Base-by-base conservation (phyloP, 805 yeast genomes). In the Millerozyma miso region DNA sequence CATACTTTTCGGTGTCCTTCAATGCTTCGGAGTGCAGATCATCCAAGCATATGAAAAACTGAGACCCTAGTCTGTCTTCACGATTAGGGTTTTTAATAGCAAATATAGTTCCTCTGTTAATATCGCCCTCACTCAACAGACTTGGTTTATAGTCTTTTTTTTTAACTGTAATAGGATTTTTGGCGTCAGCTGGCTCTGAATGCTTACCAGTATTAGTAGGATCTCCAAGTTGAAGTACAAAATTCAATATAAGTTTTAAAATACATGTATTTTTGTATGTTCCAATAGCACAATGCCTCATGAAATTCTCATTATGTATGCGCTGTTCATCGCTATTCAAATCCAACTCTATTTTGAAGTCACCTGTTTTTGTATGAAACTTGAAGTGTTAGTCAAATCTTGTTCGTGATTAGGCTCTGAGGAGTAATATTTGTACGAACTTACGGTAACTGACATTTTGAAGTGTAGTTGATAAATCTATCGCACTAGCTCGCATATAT, bases 221-320 rank as follows among this genome's bases (percentile, higher is more conserved):
- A 34, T 55, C 57, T n/a, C 60, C 60, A 2, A 55, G 47, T 32
- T 56, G 60, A 18, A 56, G 33, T 7, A 56, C 53, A 33, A 56
- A 52, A 4, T 41, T 42, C 4, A 55, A 51, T 14, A 56, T 46
- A 37, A 50, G 54, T 35, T 58, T 39, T 26, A 56, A 38, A 16
- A 56, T 42, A 17, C 35, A 34, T 33, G 47, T 49, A 16, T 41
- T 33, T 19, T 42, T 29, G 44, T 54, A 55, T 15, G 50, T 37
- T 4, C 59, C 59, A 12, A 33, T 47, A n/a, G 60, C 60, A 23
- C 56, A 51, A 45, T 55, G 59, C 20, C 56, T 45, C 8, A 55
- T 18, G 39, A 55, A 54, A 47, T 54, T 55, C 35, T 51, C 54
- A 7, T 45, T 42, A 44, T 53, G 55, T 4, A 39, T 40, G 19